Evolutionary conservation across 768 basidiomycete genomes (phyloP).

Genomic region (Hydnomerulius pinastri): DNA sequence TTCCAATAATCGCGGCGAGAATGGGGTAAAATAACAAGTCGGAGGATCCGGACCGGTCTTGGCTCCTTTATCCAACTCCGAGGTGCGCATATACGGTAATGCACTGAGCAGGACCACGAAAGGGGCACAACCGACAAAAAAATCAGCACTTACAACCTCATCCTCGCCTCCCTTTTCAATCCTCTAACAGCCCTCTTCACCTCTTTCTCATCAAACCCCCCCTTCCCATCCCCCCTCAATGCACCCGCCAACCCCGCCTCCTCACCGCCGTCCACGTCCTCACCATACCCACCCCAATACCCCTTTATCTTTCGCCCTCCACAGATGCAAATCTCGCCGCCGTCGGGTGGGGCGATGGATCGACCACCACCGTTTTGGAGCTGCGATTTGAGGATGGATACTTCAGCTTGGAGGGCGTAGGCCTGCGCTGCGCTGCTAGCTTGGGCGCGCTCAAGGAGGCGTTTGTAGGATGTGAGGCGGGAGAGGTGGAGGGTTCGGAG

Average conservation of each 20-base stretch:
- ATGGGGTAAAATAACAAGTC: background rate
- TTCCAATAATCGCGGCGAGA: background rate
- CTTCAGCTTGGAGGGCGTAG: constrained; percentile 83
- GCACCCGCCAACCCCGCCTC: constrained; percentile 47
- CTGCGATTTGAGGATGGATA: constrained; percentile 61
- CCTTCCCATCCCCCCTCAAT: constrained; percentile 46
- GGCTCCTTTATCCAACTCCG: background rate
- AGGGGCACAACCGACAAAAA: background rate
- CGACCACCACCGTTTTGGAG: constrained; percentile 20
- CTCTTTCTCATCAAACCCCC: constrained; percentile 70
- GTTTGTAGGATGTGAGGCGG: constrained; percentile 74
- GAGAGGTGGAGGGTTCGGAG: constrained; percentile 44
- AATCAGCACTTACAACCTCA: constrained; percentile 61
- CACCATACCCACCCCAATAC: constrained; percentile 73
- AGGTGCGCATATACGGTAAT: background rate
- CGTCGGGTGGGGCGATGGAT: constrained; percentile 13
- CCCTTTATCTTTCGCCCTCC: constrained; percentile 63
- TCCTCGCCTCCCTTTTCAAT: constrained; percentile 65
- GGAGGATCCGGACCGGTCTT: background rate
- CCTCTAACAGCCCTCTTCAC: constrained; percentile 65
- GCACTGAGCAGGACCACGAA: background rate
- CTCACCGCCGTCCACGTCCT: constrained; percentile 43
- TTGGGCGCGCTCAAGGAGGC: constrained; percentile 79
- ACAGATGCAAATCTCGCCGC: constrained; percentile 46
- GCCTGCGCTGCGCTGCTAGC: constrained; percentile 78